phyloP scores from a whole-genome alignment of 805 yeast species.

The Zygoascus flipseniorum region DNA sequence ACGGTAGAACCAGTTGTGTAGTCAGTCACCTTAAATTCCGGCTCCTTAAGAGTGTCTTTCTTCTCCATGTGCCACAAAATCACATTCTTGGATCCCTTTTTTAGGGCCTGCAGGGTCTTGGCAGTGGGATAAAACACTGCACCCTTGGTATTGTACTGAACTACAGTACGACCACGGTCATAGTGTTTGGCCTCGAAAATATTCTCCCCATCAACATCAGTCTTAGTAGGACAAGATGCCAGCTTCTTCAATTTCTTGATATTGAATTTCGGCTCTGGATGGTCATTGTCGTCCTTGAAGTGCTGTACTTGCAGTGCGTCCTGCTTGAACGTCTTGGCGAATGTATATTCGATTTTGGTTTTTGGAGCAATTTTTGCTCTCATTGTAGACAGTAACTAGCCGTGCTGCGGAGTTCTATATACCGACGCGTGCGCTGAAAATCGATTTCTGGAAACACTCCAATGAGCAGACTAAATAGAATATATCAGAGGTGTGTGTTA shows the following conservation, averaged over 20 bases:
- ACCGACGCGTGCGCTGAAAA: too few species aligned
- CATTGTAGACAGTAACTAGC: too few species aligned
- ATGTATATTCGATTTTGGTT: background rate
- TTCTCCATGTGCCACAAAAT: background rate
- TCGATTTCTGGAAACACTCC: too few species aligned
- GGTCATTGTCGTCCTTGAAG: conserved; percentile 4
- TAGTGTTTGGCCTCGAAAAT: background rate
- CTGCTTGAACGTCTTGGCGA: background rate
- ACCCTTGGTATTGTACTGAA: background rate
- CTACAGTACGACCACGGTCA: background rate
- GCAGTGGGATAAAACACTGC: background rate
- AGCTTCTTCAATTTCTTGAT: conserved; percentile 1
- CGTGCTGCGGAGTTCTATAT: too few species aligned
- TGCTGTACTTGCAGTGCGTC: conserved; percentile 13
- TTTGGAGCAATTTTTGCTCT: background rate
- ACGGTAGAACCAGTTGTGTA: background rate
- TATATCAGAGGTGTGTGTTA: too few species aligned
- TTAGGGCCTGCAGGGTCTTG: background rate
- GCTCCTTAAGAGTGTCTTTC: background rate
- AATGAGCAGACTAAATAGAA: too few species aligned
- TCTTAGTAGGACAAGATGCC: background rate
- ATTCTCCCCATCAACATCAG: background rate
- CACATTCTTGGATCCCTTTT: background rate
- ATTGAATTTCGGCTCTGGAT: conserved; percentile 14
- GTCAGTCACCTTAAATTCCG: background rate